Percentiles rank a stretch among this genome's conserved stretches.
Conservation (phyloP, 331 rosid species). For the Acacia pycnantha region DNA sequence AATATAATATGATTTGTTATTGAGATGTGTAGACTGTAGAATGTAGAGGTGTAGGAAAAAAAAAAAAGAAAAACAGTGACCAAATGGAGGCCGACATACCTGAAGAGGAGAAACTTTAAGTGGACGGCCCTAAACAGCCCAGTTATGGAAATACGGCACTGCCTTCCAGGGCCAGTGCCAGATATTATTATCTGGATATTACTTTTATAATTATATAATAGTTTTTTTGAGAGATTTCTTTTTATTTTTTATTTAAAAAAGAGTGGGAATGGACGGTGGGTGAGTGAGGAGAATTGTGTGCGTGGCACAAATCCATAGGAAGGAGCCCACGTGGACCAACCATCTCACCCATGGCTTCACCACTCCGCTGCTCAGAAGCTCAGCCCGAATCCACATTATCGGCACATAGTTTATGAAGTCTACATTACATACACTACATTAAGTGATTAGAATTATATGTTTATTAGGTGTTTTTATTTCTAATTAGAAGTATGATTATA, state of each 20-base stretch:
- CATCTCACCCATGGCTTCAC: not conserved
- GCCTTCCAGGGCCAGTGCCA: not conserved
- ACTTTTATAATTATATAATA: not conserved
- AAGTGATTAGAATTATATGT: too few relatives aligned
- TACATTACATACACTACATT: too few relatives aligned
- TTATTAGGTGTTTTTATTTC: too few relatives aligned
- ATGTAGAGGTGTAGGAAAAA: not conserved
- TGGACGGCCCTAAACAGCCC: not conserved
- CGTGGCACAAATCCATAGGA: slow-evolving; percentile 26
- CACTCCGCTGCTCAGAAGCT: not conserved
- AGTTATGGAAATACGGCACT: not conserved
- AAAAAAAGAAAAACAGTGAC: not conserved
- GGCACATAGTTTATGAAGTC: too few relatives aligned
- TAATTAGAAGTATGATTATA: too few relatives aligned
- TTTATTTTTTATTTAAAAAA: not conserved
- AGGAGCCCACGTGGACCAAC: slow-evolving; percentile 34
- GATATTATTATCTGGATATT: not conserved
- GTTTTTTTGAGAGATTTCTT: too few relatives aligned
- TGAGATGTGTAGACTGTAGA: too few relatives aligned
- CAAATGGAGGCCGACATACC: not conserved
- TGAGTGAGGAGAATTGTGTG: not conserved
- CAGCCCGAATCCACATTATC: too few relatives aligned
- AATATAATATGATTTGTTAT: too few relatives aligned
- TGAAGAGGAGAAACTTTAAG: not conserved
- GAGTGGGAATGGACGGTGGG: not conserved